Evolutionary conservation across 495 filamentous ascomycete species (phyloP), one percentile per base, ranked within the genome.

Genomic region (Halenospora varia): DNA sequence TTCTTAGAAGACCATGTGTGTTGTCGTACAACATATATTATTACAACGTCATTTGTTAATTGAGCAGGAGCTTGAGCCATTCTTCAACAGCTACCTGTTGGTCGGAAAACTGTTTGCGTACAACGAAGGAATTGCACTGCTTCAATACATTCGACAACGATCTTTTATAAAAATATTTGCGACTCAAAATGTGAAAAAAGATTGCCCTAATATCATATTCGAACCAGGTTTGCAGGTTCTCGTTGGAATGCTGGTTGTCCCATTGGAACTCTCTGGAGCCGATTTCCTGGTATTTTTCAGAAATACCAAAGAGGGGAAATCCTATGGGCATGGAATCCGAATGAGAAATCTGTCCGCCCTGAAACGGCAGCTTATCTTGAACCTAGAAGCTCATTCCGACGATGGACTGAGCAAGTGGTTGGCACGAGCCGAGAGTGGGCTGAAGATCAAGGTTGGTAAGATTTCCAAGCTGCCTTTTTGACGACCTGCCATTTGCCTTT

Each of bases 201-300:
- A 97, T 61, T 96, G 94, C 57, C 87, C 87, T 0, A 92, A 96
- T 61, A 70, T 97, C 29, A 74, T 77, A 2, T 96, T 95, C 60
- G 70, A 78, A 1, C 89, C 89, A 0, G 91, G 92, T 0, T 91
- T 96, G 59, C 72, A 79, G 19, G 71, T 84, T 9, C 85, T 97
- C 40, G 88, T 90, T 0, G 92, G 92, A 0, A 63, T 97, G 55
- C 73, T 97, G 2, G 82, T 95, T 48, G 89, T 96, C 1, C 92
- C 92, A 0, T 70, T 97, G 0, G 91, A 89, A 9, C 70, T 81
- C 8, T 81, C 82, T 48, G 92, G 91, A 9, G 70, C 71, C 25
- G 92, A 97, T 61, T 96, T 96, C 64, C 94, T 97, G 41, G 88
- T 90, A 0, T 95, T 97, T 65, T 96, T 96, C 71, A 83, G 92